Evolutionary conservation across 2,329 filamentous ascomycete genomes (phyloP).

Genomic region (Beauveria medogensis): DNA sequence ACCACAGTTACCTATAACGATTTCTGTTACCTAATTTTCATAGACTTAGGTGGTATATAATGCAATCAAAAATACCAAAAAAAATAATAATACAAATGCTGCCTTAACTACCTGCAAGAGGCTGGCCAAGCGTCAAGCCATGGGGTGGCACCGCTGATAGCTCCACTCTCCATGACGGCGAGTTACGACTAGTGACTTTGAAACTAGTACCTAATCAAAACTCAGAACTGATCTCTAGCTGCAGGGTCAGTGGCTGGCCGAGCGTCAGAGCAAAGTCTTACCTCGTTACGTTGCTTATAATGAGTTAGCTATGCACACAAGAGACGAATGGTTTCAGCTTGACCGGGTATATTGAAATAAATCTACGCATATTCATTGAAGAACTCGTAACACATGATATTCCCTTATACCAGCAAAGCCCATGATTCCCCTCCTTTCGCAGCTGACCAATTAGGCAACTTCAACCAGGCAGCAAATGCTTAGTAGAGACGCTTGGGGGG

Average conservation of each 20-base stretch:
- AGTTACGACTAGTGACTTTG: neutral
- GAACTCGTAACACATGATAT: conserved; percentile 6
- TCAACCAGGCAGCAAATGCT: conserved; percentile 18
- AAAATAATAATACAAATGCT: neutral
- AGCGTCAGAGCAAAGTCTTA: conserved; percentile 1
- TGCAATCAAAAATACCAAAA: neutral
- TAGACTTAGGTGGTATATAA: conserved; percentile 8
- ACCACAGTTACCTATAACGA: neutral
- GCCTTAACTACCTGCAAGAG: neutral
- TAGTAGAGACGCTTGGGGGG: conserved; percentile 98
- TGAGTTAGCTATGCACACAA: neutral
- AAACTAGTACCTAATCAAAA: too few species aligned
- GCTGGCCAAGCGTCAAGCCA: neutral
- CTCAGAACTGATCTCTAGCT: too few species aligned
- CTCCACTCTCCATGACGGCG: too few species aligned
- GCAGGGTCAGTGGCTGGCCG: too few species aligned
- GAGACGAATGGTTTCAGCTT: neutral
- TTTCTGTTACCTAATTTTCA: neutral
- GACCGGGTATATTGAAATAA: conserved; percentile 10
- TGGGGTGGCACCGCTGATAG: neutral
- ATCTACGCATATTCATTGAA: conserved; percentile 8
- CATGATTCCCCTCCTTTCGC: neutral
- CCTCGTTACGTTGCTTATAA: neutral
- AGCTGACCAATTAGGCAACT: neutral
- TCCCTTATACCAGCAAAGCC: neutral